Conservation (phyloP, 1,284 basidiomycete genomes). For the Ceratorhiza oryzae-sativae region DNA sequence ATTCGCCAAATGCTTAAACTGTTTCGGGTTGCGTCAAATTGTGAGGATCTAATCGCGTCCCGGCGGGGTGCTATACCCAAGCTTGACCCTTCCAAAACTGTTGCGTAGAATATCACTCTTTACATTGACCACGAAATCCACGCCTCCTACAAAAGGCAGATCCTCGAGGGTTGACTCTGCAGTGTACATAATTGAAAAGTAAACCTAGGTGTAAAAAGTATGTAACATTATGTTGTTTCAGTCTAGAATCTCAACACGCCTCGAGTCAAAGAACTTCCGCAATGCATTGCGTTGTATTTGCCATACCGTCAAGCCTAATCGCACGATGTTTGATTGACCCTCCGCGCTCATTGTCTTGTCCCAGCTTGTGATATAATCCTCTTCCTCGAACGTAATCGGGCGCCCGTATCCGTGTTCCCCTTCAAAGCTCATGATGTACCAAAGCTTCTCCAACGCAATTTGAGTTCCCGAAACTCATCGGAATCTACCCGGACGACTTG, state of each 20-base stretch:
- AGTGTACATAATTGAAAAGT: too few species aligned
- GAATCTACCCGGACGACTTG: slow-evolving; percentile 36
- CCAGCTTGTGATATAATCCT: slow-evolving; percentile 11
- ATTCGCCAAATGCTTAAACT: too few species aligned
- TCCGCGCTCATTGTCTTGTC: slow-evolving; percentile 5
- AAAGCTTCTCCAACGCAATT: neutral
- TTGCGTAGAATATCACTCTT: too few species aligned
- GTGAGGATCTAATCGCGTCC: too few species aligned
- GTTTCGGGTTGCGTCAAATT: too few species aligned
- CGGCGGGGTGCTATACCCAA: too few species aligned
- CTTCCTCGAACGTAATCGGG: neutral
- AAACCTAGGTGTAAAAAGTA: too few species aligned
- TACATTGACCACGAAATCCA: too few species aligned
- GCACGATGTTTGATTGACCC: neutral
- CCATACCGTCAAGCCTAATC: slow-evolving; percentile 1
- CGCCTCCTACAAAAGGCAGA: too few species aligned
- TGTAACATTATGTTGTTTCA: neutral
- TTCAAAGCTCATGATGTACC: slow-evolving; percentile 30
- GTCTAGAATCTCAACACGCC: neutral
- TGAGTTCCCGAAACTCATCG: neutral
- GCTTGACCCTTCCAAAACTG: too few species aligned
- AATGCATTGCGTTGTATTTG: slow-evolving; percentile 6
- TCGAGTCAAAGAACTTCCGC: neutral
- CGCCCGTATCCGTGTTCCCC: slow-evolving; percentile 26
- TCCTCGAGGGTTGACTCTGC: too few species aligned